Percentiles rank a stretch among this genome's conserved stretches.
These are phyloP conservation scores for Suhomyces atakaporum DNA, from an alignment of 1,139 yeast genomes.

Conservation along the genomic window DNA sequence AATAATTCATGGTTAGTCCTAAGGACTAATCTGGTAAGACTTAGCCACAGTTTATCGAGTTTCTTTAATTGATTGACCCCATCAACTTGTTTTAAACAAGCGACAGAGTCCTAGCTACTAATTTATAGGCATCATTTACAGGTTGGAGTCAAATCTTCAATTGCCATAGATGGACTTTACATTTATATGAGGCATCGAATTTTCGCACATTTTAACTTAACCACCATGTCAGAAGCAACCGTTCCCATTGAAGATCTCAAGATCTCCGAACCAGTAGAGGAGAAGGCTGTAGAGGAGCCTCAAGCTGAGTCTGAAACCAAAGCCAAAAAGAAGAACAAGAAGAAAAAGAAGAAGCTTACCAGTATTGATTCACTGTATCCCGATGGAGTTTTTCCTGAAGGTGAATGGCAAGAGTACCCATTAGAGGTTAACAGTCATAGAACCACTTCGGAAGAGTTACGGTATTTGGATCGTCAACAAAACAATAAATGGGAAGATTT, in stretches of 20 bases:
- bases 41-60: too few species aligned
- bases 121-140: too few species aligned
- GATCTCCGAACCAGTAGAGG: too few species aligned
- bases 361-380: conserved; percentile 71
- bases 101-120: too few species aligned
- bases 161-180: too few species aligned
- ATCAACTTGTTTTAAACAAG: too few species aligned
- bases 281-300: conserved; percentile 36
- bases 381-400: conserved; percentile 79
- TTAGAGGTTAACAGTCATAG: conserved; percentile 74
- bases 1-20: too few species aligned
- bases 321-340: conserved; percentile 31
- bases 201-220: not conserved
- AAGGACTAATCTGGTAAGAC: too few species aligned
- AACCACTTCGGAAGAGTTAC: conserved; percentile 81
- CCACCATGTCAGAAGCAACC: conserved; percentile 1
- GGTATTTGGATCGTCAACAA: conserved; percentile 72
- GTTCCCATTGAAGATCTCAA: too few species aligned
- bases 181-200: not conserved
- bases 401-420: conserved; percentile 78
- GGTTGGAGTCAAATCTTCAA: too few species aligned
- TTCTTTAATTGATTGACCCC: too few species aligned
- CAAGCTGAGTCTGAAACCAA: conserved; percentile 3
- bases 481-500: conserved; percentile 78
- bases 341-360: conserved; percentile 51